Evolutionary conservation across 140 eudicot species (phyloP).

Genomic region (Oenanthe javanica): DNA sequence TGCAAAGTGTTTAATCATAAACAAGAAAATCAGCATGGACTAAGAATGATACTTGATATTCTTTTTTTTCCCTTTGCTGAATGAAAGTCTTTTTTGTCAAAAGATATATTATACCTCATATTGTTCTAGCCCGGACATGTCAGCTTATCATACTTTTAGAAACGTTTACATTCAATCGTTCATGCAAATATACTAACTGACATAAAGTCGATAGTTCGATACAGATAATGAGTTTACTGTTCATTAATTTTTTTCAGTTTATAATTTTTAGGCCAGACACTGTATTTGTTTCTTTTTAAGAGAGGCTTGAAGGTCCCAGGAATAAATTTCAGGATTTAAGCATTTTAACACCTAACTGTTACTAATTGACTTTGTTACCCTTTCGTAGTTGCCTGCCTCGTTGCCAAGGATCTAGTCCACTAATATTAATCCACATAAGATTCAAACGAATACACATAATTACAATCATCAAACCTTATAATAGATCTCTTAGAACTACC

Average conservation of each 20-base stretch:
- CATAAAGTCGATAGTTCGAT: too few species aligned
- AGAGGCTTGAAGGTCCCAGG: not conserved
- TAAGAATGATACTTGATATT: not conserved
- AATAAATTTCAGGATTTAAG: not conserved
- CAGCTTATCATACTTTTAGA: not conserved
- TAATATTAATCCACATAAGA: not conserved
- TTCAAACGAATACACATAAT: not conserved
- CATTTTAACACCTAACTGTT: not conserved
- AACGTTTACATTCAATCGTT: not conserved
- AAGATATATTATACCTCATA: too few species aligned
- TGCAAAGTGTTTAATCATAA: too few species aligned
- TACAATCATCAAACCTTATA: slow-evolving; percentile 49
- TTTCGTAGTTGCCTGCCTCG: not conserved
- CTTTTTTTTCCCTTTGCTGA: not conserved
- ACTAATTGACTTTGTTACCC: not conserved
- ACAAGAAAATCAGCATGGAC: not conserved
- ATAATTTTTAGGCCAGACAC: too few species aligned
- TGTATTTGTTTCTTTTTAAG: not conserved
- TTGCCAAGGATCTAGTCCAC: not conserved
- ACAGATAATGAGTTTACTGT: too few species aligned
- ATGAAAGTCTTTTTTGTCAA: too few species aligned
- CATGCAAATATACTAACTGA: not conserved
- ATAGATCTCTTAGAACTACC: slow-evolving; percentile 78
- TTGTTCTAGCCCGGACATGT: not conserved
- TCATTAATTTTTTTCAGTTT: too few species aligned